phyloP scores from a whole-genome alignment of 805 yeast genomes.

The Teunomyces cretensis region DNA sequence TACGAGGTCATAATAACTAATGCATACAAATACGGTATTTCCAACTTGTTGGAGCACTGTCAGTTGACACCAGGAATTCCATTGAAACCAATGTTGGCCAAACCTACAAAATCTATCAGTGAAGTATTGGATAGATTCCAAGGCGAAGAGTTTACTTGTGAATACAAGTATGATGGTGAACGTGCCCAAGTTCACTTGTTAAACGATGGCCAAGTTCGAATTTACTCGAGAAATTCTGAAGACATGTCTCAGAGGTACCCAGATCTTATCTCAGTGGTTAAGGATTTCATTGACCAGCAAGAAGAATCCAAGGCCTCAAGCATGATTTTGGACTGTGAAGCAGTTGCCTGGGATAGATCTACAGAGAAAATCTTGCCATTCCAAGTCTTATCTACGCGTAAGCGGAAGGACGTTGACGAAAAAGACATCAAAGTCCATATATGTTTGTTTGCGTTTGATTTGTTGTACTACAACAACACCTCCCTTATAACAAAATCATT shows the following conservation, averaged over 20 bases:
- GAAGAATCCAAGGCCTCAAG: conserved; percentile 20
- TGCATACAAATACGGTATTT: conserved; percentile 66
- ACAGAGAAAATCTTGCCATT: conserved; percentile 84
- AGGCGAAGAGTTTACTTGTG: conserved; percentile 86
- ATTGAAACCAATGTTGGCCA: conserved; percentile 95
- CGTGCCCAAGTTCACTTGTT: conserved; percentile 90
- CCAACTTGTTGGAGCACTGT: conserved; percentile 63
- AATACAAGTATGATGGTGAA: conserved; percentile 97
- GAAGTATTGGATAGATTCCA: conserved; percentile 89
- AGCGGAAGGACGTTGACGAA: conserved; percentile 87
- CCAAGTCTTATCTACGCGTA: conserved; percentile 89
- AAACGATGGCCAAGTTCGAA: conserved; percentile 61
- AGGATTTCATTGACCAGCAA: conserved; percentile 49
- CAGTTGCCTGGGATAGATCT: conserved; percentile 93
- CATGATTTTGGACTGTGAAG: conserved; percentile 90
- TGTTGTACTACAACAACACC: conserved; percentile 71
- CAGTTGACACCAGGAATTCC: conserved; percentile 90
- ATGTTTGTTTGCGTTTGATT: conserved; percentile 89
- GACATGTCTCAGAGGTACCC: conserved; percentile 97
- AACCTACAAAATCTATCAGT: conserved; percentile 91
- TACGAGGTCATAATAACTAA: conserved; percentile 74
- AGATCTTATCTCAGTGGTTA: conserved; percentile 71
- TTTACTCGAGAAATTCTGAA: conserved; percentile 93
- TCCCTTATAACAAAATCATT: conserved; percentile 67
- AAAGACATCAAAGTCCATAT: conserved; percentile 88